phyloP scores from a whole-genome alignment of 2,329 filamentous ascomycete genomes.

The Rasamsonia emersonii region DNA sequence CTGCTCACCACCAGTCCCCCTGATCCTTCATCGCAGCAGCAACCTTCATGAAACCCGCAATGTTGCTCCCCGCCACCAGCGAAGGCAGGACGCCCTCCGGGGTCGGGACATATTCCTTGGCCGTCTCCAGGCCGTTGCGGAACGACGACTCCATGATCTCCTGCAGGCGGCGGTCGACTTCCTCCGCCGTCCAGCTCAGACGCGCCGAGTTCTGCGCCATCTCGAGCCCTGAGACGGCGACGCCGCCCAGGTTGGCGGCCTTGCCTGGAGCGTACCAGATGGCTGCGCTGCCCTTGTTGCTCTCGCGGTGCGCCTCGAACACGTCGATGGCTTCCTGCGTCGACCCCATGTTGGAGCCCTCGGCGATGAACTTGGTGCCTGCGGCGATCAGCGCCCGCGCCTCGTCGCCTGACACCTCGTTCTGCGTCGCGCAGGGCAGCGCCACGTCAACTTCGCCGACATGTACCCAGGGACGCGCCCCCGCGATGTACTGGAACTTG shows the following conservation, averaged over 20 bases:
- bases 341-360: conserved; percentile 99
- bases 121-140: conserved; percentile 77
- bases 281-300: conserved; percentile 55
- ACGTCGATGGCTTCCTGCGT: conserved; percentile 90
- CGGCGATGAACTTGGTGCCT: conserved; percentile 78
- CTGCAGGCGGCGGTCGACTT: conserved; percentile 88
- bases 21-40: conserved; percentile 90
- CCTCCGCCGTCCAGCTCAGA: conserved; percentile 74
- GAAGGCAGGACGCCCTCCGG: conserved; percentile 78
- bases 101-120: conserved; percentile 74
- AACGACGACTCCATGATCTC: conserved; percentile 93
- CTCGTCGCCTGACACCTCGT: conserved; percentile 91
- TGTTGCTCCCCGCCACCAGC: conserved; percentile 89
- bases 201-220: conserved; percentile 97
- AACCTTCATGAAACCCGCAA: conserved; percentile 96
- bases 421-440: conserved; percentile 90
- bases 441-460: conserved; percentile 84
- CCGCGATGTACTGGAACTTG: conserved; percentile 78
- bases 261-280: conserved; percentile 98
- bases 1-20: conserved; percentile 73
- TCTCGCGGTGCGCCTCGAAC: conserved; percentile 68
- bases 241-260: conserved; percentile 94
- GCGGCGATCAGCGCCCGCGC: conserved; percentile 68
- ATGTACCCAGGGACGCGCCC: conserved; percentile 84
- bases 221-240: conserved; percentile 93